These are phyloP conservation scores for Saccharomyces kudriavzevii DNA, from an alignment of 805 yeast species.

Conservation along the genomic window DNA sequence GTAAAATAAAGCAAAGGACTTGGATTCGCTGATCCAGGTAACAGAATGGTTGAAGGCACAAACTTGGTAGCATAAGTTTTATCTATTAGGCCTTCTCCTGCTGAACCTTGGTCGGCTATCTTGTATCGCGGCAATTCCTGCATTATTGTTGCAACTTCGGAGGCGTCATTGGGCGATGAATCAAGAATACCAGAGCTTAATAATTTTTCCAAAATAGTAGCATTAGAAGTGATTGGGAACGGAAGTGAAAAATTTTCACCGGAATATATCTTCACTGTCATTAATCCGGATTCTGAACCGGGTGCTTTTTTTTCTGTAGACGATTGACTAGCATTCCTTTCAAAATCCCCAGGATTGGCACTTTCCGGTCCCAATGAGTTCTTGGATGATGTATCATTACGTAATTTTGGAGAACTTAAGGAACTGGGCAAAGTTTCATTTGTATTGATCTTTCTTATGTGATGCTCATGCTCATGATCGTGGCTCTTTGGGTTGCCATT, in stretches of 20 bases:
- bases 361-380: neutral
- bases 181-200: constrained; percentile 41
- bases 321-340: constrained; percentile 2
- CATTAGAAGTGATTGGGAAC: constrained; percentile 54
- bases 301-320: constrained; percentile 5
- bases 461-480: neutral
- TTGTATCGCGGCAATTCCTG: constrained; percentile 16
- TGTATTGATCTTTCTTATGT: neutral
- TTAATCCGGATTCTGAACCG: constrained; percentile 50
- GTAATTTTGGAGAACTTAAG: neutral
- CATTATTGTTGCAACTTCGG: constrained; percentile 15
- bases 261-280: constrained; percentile 68
- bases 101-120: constrained; percentile 21
- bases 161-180: constrained; percentile 10
- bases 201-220: constrained; percentile 49
- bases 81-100: constrained; percentile 27
- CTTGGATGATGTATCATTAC: neutral
- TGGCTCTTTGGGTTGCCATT: neutral
- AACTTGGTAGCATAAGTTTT: constrained; percentile 23
- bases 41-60: constrained; percentile 45
- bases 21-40: constrained; percentile 45
- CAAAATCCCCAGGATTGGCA: neutral
- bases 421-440: neutral
- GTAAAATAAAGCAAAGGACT: constrained; percentile 77
- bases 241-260: constrained; percentile 64